These are phyloP conservation scores for Lagerstroemia speciosa DNA, from an alignment of 345 rosid species.

Conservation along the genomic window DNA sequence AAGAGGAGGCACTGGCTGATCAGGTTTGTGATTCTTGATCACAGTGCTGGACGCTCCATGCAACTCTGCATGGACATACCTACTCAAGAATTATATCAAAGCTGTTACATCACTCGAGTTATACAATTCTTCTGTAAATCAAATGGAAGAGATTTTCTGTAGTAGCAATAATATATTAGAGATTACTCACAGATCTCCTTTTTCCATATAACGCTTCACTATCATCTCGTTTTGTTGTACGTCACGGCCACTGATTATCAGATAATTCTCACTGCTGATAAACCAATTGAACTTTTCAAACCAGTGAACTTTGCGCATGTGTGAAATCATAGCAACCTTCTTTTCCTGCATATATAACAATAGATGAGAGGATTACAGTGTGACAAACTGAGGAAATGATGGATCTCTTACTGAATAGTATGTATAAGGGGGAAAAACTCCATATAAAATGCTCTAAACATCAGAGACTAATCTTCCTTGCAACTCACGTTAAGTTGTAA, in stretches of 20 bases:
- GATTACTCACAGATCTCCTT: constrained; percentile 83
- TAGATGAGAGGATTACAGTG: constrained; percentile 6
- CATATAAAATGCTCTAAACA: background rate
- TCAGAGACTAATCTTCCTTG: background rate
- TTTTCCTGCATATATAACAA: constrained; percentile 47
- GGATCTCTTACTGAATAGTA: background rate
- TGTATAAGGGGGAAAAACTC: background rate
- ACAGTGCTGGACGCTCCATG: constrained; percentile 98
- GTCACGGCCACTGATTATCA: constrained; percentile 93
- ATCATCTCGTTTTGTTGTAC: constrained; percentile 98
- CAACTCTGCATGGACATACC: constrained; percentile 93
- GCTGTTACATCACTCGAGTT: background rate
- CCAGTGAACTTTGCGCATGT: constrained; percentile 98
- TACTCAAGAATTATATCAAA: constrained; percentile 27
- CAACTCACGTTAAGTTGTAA: background rate
- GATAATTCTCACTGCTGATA: constrained; percentile 89
- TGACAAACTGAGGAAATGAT: background rate
- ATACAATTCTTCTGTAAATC: background rate
- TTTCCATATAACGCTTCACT: constrained; percentile 94
- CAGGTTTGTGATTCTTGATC: constrained; percentile 88
- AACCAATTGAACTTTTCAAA: constrained; percentile 99
- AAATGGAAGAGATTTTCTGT: background rate
- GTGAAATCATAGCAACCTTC: constrained; percentile 77
- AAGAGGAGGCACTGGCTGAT: constrained; percentile 84
- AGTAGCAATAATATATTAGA: background rate